Evolutionary conservation across 805 yeast genomes (phyloP), one percentile per base, ranked within the genome.

Genomic region (Cyberlindnera meyerae): DNA sequence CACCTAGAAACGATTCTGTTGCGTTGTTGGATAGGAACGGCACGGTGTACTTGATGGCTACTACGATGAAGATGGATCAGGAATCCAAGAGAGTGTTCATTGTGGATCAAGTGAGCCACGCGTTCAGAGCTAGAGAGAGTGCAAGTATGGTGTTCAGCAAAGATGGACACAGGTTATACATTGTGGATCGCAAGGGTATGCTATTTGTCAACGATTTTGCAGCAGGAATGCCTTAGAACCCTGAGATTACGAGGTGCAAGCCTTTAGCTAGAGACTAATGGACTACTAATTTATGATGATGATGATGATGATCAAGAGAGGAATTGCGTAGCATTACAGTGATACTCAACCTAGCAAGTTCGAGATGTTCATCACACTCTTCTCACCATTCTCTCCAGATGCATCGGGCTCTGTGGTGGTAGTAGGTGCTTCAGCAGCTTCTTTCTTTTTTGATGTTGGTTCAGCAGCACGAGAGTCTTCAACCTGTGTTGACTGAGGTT

Each of bases 1-100:
- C 94, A 3, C 96, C 96, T 2, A 65, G 95, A 16, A 89, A 93
- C 21, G 95, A 88, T 54, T 81, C 93, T 0, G 68, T 87, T 20
- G 95, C 90, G 3, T 81, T 84, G 48, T 60, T 88, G 15, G 93
- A 83, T 53, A 75, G 84, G 42, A 77, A 77, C 37, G 97, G 97
- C 0, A 65, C 75, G 2, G 79, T 88, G 0, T 86, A 74, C 48
- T 64, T 87, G 27, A 73, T 83, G 58, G 67, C 77, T 11, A 72
- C 85, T 2, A 80, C 83, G 0, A 36, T 36, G 44, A 69, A 74
- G 48, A 70, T 74, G 57, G 71, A 71, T 40, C 68, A 66, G 42
- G 76, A 74, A 42, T 74, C 76, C 34, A 69, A 82, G 38, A 52
- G 68, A 34, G 44, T 62, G 4, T 57, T 63, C 15, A 40, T 82